Evolutionary conservation across 371 early-diverging fungal genomes (phyloP), one percentile per base, ranked within the genome.

Genomic region (Paramicrosporidium saccamoebae): DNA sequence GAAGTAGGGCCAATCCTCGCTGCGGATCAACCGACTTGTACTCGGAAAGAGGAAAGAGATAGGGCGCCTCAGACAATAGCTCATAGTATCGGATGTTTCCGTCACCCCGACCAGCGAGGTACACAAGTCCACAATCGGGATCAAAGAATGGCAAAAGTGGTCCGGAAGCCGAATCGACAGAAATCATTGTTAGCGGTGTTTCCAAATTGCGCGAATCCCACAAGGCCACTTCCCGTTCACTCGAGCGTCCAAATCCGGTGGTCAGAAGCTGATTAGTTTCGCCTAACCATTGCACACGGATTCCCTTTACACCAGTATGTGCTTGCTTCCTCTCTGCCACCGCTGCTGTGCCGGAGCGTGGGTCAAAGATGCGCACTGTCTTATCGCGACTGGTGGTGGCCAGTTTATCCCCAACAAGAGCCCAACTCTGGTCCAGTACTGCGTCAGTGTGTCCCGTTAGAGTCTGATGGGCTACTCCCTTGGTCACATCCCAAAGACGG

Each of bases 21-120:
- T 79, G 81, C 27, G 88, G 82, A 12, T 78, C 79, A 11, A 55
- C 41, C 12, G 84, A 74, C 34, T 73, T 58, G 49, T 57, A 78
- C 38, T 79, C 81, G 24, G 74, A 60, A 14, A 92, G 41, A 24
- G 36, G 43, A 50, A 55, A 62, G 29, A 90, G 35, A 19, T 53
- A 59, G 30, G 67, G 66, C 35, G 68, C 65, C 22, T 73, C 82
- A n/a, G n/a, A n/a, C n/a, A n/a, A n/a, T 22, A 62, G 78, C 47
- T 92, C 94, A 41, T 64, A 92, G 54, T 90, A 90, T 18, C 84
- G 65, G 38, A 92, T 86, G 44, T 78, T 88, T 21, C 86, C 86
- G 41, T 92, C 94, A 37, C 94, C 81, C 46, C 88, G 90, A 24
- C 94, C 92, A 12, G 82, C 92, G 26, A 92, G 42, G 44, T 67